Base-by-base conservation (phyloP, 306 rosid genomes). In the Dalbergia oliveri region DNA sequence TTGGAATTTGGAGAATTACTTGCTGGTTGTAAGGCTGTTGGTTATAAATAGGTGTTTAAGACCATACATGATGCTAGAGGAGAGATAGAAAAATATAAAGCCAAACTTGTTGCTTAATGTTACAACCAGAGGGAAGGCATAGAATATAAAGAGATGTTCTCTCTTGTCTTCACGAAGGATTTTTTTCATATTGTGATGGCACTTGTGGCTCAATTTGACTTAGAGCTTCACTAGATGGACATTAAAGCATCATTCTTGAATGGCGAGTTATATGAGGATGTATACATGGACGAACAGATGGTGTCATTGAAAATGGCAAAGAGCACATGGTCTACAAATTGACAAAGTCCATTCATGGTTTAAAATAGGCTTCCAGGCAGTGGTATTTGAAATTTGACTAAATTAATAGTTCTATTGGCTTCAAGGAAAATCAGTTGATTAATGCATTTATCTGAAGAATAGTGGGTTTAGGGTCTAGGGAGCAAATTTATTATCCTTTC, bases 391-490 rank as follows among this genome's bases (percentile, higher is more conserved):
- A 58, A 4, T 58, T 58, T 58, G 34, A 58, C 5, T 0, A 58
- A 0, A 9, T 58, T 11, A 1, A 19, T 4, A 58, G 19, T 7
- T 58, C 0, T 19, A 6, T 54, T 18, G 5, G 34, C 0, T 58
- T 21, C 3, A 10, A 7, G 34, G 34, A 18, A 3, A 60, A 60
- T 60, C 37, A 21, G 65, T 23, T 9, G 65, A 21, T 33, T 39
- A 60, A 4, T 60, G 66, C 39, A 60, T 60, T 60, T 60, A 60
- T 60, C 35, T 60, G 2, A 60, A 60, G n/a, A 23, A 23, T 60
- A 60, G 66, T 23, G n/a, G n/a, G n/a, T n/a, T n/a, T n/a, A n/a
- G n/a, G n/a, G n/a, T n/a, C n/a, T n/a, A n/a, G n/a, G 66, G 39
- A 59, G 47, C 47, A 43, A 6, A 43, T 43, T 43, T 9, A 43